Base-by-base conservation (phyloP, 2,329 filamentous ascomycete species). In the Talaromyces marneffei region DNA sequence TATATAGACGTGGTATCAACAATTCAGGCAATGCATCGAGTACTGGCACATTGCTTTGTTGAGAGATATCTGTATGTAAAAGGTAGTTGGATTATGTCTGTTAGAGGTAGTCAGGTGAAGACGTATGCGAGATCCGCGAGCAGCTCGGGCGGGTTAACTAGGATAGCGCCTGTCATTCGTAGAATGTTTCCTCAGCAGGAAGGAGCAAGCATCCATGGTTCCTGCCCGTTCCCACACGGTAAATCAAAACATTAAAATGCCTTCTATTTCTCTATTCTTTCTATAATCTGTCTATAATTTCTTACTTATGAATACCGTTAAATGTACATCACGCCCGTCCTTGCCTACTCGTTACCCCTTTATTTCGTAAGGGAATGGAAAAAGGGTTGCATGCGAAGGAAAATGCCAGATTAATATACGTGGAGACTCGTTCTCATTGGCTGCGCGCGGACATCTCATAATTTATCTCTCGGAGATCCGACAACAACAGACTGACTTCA, bases 211-310 rank as follows among this genome's bases (percentile, higher is more conserved):
- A 37, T 1, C 56, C 55, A 57, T 57, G 55, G 57, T 40, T 50
- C 46, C 25, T 59, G 35, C 35, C n/a, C 50, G 46, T 42, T 59
- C 46, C 46, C 31, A 52, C 57, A 37, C 44, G 44, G 33, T 40
- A 59, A 59, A 53, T 14, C 57, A 53, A 59, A 52, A 52, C 57
- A 52, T 48, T 5, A 2, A 20, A 10, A n/a, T n/a, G n/a, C n/a
- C n/a, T n/a, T 7, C 23, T n/a, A 18, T 33, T n/a, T 16, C 7
- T 29, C 6, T 33, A 9, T 25, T 44, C n/a, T 48, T 20, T 29
- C n/a, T 31, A 4, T 44, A 6, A 29, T 3, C 27, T n/a, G 23
- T 55, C 7, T 39, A 27, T 5, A 27, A 9, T 10, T 20, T 29
- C 52, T 14, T 12, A 6, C 10, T 10, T 42, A 14, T 33, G 10